phyloP scores from a whole-genome alignment of 1,284 basidiomycete species.

The Boletus sp. region DNA sequence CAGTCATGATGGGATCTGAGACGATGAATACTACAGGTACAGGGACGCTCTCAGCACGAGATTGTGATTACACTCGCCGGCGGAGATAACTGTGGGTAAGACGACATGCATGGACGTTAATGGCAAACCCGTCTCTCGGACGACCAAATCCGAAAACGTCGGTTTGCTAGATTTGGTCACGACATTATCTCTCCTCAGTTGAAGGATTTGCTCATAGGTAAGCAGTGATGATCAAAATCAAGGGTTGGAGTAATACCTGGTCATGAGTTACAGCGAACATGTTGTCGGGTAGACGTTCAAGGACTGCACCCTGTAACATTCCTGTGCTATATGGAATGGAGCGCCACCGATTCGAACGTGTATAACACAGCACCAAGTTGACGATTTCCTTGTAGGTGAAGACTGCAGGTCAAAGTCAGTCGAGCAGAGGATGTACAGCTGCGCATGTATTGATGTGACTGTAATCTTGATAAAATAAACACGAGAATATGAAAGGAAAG shows the following conservation, averaged over 20 bases:
- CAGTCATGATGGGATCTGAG: not conserved
- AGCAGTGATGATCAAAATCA: not conserved
- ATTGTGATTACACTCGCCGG: not conserved
- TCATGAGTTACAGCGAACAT: constrained; percentile 65
- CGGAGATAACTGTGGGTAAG: constrained; percentile 57
- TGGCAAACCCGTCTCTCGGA: constrained; percentile 33
- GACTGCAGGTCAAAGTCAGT: constrained; percentile 38
- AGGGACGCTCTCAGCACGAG: not conserved
- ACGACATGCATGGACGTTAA: constrained; percentile 52
- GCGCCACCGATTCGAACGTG: constrained; percentile 40
- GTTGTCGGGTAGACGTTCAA: constrained; percentile 63
- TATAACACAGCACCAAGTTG: constrained; percentile 56
- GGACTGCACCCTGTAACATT: constrained; percentile 55
- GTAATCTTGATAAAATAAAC: constrained; percentile 17
- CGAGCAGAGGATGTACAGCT: constrained; percentile 13
- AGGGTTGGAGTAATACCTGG: constrained; percentile 44
- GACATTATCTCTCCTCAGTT: constrained; percentile 59
- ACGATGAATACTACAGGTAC: not conserved
- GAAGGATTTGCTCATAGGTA: constrained; percentile 46
- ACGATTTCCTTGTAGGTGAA: constrained; percentile 66
- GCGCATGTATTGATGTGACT: constrained; percentile 24
- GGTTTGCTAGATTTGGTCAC: constrained; percentile 41
- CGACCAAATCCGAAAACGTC: constrained; percentile 47
- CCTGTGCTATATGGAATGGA: constrained; percentile 64
- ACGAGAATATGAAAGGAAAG: not conserved